Conservation (phyloP, 192 early-diverging fungal species). For the Coemansia sp. region DNA sequence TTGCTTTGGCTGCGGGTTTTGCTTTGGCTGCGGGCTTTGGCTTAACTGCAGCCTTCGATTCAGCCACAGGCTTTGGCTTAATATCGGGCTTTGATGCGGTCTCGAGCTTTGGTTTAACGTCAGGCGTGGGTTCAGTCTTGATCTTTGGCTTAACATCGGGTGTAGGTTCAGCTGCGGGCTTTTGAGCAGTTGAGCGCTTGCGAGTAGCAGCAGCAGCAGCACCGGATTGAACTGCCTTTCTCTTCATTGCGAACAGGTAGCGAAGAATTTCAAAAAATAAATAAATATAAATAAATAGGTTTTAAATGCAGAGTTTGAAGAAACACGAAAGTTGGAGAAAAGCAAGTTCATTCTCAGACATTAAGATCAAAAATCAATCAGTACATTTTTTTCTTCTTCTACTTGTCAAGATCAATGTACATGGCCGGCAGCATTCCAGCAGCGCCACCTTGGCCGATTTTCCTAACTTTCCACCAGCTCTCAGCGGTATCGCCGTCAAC, state of each 20-base stretch:
- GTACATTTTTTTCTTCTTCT: background rate
- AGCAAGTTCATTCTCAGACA: background rate
- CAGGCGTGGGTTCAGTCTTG: too few relatives aligned
- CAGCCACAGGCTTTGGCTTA: too few relatives aligned
- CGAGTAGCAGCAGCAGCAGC: background rate
- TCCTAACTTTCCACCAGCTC: constrained; percentile 54
- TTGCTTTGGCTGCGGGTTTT: background rate
- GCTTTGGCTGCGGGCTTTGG: background rate
- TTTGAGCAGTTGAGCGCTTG: background rate
- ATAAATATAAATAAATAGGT: constrained; percentile 5
- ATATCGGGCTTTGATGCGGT: too few relatives aligned
- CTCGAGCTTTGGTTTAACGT: too few relatives aligned
- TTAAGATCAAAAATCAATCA: background rate
- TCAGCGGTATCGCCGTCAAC: constrained; percentile 49
- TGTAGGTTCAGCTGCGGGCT: background rate
- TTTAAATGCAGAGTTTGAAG: too few relatives aligned
- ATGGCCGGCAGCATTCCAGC: constrained; percentile 51
- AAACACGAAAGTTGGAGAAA: background rate
- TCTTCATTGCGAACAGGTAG: background rate
- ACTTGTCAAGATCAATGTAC: constrained; percentile 54
- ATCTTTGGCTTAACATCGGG: too few relatives aligned
- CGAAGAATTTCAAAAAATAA: background rate
- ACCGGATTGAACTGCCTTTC: background rate
- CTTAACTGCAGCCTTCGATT: too few relatives aligned
- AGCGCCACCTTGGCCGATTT: background rate